These are phyloP conservation scores for Kodamaea kakaduensis DNA, from an alignment of 805 yeast species.

Conservation along the genomic window DNA sequence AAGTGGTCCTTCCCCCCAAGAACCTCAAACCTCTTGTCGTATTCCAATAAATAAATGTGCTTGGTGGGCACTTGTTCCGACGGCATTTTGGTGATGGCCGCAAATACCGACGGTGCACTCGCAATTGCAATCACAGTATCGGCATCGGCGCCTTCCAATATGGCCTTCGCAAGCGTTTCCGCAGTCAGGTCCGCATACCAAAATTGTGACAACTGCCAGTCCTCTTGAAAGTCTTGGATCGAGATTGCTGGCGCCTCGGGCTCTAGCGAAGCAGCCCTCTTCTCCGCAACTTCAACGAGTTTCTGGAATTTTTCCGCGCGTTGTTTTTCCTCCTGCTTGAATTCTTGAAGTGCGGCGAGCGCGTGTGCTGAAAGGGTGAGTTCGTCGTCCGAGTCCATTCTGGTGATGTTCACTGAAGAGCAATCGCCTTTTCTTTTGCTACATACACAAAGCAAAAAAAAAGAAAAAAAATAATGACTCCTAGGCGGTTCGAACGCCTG, in stretches of 20 bases:
- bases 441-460: too few species aligned
- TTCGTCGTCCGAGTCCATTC: slow-evolving; percentile 41
- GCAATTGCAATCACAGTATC: slow-evolving; percentile 70
- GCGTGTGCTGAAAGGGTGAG: slow-evolving; percentile 47
- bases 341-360: slow-evolving; percentile 58
- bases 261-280: slow-evolving; percentile 29
- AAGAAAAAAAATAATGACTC: slow-evolving; percentile 6
- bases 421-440: too few species aligned
- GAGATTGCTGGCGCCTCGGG: slow-evolving; percentile 30
- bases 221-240: slow-evolving; percentile 79
- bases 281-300: slow-evolving; percentile 55
- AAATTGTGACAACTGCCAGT: slow-evolving; percentile 92
- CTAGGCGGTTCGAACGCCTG: slow-evolving; percentile 9
- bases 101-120: slow-evolving; percentile 90
- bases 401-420: slow-evolving; percentile 7
- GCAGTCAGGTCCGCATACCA: slow-evolving; percentile 85
- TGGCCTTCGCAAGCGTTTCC: slow-evolving; percentile 58
- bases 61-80: slow-evolving; percentile 54
- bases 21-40: slow-evolving; percentile 69
- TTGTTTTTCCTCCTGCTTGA: slow-evolving; percentile 58
- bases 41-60: slow-evolving; percentile 73
- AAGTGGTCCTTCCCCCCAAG: slow-evolving; percentile 67
- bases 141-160: slow-evolving; percentile 71
- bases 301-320: slow-evolving; percentile 54
- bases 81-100: slow-evolving; percentile 63